These are phyloP conservation scores for Manihot esculenta DNA, from an alignment of 441 rosid genomes.

Conservation along the genomic window DNA sequence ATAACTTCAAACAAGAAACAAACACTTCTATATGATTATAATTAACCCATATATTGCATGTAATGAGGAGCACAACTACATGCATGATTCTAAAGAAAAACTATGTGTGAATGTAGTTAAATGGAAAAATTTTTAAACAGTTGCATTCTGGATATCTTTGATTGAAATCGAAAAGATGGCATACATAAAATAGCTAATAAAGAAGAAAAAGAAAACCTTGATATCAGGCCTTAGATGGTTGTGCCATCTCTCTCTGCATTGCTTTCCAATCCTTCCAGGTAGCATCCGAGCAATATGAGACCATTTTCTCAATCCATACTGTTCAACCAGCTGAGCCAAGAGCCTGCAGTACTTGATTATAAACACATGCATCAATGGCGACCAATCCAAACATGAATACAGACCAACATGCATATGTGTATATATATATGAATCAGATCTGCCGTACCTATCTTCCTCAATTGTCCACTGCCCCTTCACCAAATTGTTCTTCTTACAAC, in stretches of 20 bases:
- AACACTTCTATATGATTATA: too few relatives aligned
- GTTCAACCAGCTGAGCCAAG: conserved; percentile 60
- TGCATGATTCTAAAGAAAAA: too few relatives aligned
- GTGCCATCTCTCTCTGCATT: conserved; percentile 97
- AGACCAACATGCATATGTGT: neutral
- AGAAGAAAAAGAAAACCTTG: conserved; percentile 53
- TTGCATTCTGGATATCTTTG: too few relatives aligned
- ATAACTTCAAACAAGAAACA: conserved; percentile 8
- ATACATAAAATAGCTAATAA: too few relatives aligned
- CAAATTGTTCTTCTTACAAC: conserved; percentile 50
- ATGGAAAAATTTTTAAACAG: too few relatives aligned
- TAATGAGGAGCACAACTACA: too few relatives aligned
- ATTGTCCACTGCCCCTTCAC: conserved; percentile 88
- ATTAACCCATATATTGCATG: too few relatives aligned
- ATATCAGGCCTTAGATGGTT: conserved; percentile 89
- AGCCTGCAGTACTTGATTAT: conserved; percentile 35
- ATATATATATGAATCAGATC: neutral
- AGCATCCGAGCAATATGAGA: conserved; percentile 78
- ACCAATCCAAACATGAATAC: neutral
- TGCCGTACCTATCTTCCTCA: conserved; percentile 72
- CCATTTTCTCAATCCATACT: conserved; percentile 84
- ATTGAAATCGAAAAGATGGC: too few relatives aligned
- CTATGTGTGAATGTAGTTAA: too few relatives aligned
- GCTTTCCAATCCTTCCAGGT: conserved; percentile 90
- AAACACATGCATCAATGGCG: neutral